Base-by-base conservation (phyloP, 768 basidiomycete species). In the Pisolithus orientalis region DNA sequence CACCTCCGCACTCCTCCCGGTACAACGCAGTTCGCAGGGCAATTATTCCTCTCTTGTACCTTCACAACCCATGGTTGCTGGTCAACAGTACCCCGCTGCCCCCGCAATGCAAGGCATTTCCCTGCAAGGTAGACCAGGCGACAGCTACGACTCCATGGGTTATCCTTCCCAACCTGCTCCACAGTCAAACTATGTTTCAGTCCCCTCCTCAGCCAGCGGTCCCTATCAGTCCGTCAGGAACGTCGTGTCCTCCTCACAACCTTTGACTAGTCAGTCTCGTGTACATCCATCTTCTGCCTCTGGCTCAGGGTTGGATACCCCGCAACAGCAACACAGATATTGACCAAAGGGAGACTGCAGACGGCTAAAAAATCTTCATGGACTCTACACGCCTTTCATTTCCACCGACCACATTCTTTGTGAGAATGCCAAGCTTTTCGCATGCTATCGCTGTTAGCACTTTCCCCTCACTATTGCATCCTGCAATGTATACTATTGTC, bases 1-100 rank as follows among this genome's bases (percentile, higher is more conserved):
- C 38, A 80, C 66, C 55, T 73, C 80, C 8, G 77, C 83, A 10
- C 84, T 81, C 67, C 80, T 73, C 63, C 83, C 83, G 21, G 56
- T 58, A 40, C 68, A 70, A 49, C 62, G 63, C 46, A 63, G 68
- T 51, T 37, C 68, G 6, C 66, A 71, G 48, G 61, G 67, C 24
- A 60, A 61, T 49, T 65, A 66, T 53, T 58, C 70, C 51, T 52
- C 70, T 16, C 59, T 62, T 39, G 59, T 70, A 44, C 62, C 70
- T 49, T 65, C 69, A 21, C 60, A 73, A 28, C 61, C 67, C 16
- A 57, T 65, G 16, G 56, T 58, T 47, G 47, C 65, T 39, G 53
- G 62, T 29, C 63, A 65, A 46, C 68, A 63, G 32, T 78, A 66
- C 56, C 39, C 34, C 11, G 34, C 62, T 52, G 49, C 59, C 55